These are phyloP conservation scores for Penicillium corylophilum DNA, from an alignment of 2,329 filamentous ascomycete species.

Conservation along the genomic window DNA sequence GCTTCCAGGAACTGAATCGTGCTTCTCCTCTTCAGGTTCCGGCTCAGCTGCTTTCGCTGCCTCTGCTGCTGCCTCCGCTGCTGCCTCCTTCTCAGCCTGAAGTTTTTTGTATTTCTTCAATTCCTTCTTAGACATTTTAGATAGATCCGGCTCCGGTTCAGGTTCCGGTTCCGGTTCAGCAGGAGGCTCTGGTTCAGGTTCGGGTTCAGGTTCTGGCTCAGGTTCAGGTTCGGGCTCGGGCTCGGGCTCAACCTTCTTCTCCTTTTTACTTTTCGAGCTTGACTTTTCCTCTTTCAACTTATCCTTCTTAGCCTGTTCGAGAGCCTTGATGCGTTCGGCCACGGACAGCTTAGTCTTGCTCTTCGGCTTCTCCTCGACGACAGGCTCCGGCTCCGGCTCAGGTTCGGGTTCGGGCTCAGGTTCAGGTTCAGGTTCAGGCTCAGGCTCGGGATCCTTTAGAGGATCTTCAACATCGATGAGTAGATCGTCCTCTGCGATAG, in stretches of 20 bases:
- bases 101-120: constrained; percentile 32
- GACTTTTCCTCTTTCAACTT: constrained; percentile 40
- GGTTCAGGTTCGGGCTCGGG: constrained; percentile 30
- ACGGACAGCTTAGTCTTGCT: constrained; percentile 49
- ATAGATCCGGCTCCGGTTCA: constrained; percentile 28
- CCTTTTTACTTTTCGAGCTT: constrained; percentile 37
- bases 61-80: constrained; percentile 23
- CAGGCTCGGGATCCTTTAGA: constrained; percentile 37
- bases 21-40: constrained; percentile 29
- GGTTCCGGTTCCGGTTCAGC: constrained; percentile 19
- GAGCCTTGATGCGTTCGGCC: constrained; percentile 54
- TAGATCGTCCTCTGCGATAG: constrained; percentile 26
- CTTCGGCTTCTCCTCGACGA: constrained; percentile 39
- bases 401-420: constrained; percentile 30
- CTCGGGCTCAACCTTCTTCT: constrained; percentile 21
- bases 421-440: constrained; percentile 34
- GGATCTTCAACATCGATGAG: constrained; percentile 41
- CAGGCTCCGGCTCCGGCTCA: constrained; percentile 36
- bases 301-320: constrained; percentile 44
- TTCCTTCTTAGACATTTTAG: constrained; percentile 26
- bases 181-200: constrained; percentile 21
- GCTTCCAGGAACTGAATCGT: constrained; percentile 54
- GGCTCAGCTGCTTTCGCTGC: constrained; percentile 30
- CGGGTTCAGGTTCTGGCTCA: constrained; percentile 22
- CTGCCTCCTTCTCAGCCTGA: constrained; percentile 24